Evolutionary conservation across 345 rosid species (phyloP).

Genomic region (Odontarrhena argentea): DNA sequence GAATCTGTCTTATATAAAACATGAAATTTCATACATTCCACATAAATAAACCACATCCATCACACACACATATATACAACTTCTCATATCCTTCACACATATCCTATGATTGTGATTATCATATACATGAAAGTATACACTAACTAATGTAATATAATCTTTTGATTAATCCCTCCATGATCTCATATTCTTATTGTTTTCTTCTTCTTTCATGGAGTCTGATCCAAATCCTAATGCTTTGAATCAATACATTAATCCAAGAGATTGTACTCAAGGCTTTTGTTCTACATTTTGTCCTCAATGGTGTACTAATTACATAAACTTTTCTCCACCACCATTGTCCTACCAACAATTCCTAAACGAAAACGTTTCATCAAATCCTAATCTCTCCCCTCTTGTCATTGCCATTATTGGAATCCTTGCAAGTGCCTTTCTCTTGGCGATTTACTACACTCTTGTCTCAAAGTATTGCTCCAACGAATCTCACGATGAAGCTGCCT

Average conservation of each 20-base stretch:
- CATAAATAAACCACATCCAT: conserved; percentile 19
- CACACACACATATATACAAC: conserved; percentile 22
- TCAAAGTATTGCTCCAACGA: conserved; percentile 61
- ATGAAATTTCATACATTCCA: conserved; percentile 8
- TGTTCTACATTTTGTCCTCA: conserved; percentile 82
- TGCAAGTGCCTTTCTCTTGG: conserved; percentile 78
- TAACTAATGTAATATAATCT: conserved; percentile 13
- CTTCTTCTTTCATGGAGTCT: conserved; percentile 38
- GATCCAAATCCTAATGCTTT: conserved; percentile 47
- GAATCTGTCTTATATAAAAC: conserved; percentile 21
- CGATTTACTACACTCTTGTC: conserved; percentile 71
- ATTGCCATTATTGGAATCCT: conserved; percentile 76
- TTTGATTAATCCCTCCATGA: conserved; percentile 20
- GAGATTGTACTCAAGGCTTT: conserved; percentile 75
- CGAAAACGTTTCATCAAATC: conserved; percentile 46
- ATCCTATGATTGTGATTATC: conserved; percentile 22
- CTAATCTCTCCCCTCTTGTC: conserved; percentile 76
- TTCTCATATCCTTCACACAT: conserved; percentile 17
- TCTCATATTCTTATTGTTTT: neutral
- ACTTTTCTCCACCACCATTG: conserved; percentile 69
- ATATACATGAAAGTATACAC: neutral
- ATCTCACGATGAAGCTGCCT: conserved; percentile 29
- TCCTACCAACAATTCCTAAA: conserved; percentile 41
- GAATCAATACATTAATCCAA: conserved; percentile 58
- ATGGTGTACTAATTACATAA: conserved; percentile 62